Conservation (phyloP, 2,329 filamentous ascomycete genomes). For the Trichoderma sp. region DNA sequence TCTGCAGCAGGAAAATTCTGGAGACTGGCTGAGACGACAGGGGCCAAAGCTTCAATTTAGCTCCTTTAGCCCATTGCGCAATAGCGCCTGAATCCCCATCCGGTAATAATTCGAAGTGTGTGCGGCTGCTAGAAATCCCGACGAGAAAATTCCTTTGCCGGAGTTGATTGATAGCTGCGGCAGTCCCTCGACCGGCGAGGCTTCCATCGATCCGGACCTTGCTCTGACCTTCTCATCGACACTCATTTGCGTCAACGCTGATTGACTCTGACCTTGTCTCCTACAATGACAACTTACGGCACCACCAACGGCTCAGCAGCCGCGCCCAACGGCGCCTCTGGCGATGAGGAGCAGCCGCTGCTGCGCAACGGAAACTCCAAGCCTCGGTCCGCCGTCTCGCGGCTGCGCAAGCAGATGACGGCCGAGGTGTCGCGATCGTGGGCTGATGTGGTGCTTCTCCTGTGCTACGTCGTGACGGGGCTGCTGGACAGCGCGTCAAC, state of each 20-base stretch:
- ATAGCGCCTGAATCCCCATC: neutral
- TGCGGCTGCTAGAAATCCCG: neutral
- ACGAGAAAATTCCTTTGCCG: neutral
- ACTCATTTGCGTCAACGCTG: neutral
- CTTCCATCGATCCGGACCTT: neutral
- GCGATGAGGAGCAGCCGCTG: conserved; percentile 36
- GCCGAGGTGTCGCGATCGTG: conserved; percentile 56
- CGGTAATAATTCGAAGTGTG: neutral
- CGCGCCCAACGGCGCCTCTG: conserved; percentile 19
- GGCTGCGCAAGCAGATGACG: conserved; percentile 36
- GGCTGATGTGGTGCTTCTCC: conserved; percentile 65
- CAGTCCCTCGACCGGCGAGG: neutral
- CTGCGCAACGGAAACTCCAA: conserved; percentile 28
- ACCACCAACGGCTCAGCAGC: conserved; percentile 23
- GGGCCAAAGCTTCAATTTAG: neutral
- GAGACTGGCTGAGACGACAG: neutral
- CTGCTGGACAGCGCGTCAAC: conserved; percentile 73
- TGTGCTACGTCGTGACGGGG: conserved; percentile 74
- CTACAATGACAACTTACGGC: conserved; percentile 1
- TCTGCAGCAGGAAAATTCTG: neutral
- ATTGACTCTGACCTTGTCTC: neutral
- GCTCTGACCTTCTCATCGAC: neutral
- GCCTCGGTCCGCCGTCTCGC: conserved; percentile 23
- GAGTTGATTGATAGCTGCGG: neutral
- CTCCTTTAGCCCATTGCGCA: conserved; percentile 15